Conservation (phyloP, 202 grass and related monocot genomes). For the Saccharum hybrid region DNA sequence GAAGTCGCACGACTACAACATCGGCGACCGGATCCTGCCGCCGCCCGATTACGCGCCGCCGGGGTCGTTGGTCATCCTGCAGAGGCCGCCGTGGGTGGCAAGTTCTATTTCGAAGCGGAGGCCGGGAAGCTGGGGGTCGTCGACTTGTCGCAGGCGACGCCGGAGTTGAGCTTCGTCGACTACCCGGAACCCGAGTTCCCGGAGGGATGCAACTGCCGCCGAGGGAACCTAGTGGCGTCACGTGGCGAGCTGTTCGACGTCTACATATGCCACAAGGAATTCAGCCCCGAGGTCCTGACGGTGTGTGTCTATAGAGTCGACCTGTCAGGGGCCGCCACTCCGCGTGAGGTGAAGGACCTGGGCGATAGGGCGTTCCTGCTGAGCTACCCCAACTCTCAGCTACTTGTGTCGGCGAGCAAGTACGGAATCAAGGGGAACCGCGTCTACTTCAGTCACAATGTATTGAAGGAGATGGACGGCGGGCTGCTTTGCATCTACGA, state of each 20-base stretch:
- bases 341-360: not conserved
- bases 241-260: not conserved
- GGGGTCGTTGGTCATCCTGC: not conserved
- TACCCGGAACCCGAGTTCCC: not conserved
- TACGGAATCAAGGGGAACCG: not conserved
- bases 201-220: not conserved
- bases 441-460: not conserved
- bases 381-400: not conserved
- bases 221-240: not conserved
- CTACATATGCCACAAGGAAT: not conserved
- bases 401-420: constrained; percentile 4
- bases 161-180: not conserved
- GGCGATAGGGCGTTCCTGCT: too few species aligned
- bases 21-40: not conserved
- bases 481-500: too few species aligned
- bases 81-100: not conserved
- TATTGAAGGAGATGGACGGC: not conserved
- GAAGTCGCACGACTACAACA: constrained; percentile 8
- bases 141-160: not conserved
- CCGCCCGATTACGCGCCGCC: not conserved
- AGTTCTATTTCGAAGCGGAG: not conserved
- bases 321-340: not conserved
- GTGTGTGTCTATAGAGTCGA: not conserved
- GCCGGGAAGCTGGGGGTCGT: not conserved
- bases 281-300: not conserved